A percentile compares a stretch with the other conserved stretches of the same genome.
These are phyloP conservation scores for Tetrahymena thermophila DNA, from an alignment of 73 alveolate species.

Conservation along the genomic window DNA sequence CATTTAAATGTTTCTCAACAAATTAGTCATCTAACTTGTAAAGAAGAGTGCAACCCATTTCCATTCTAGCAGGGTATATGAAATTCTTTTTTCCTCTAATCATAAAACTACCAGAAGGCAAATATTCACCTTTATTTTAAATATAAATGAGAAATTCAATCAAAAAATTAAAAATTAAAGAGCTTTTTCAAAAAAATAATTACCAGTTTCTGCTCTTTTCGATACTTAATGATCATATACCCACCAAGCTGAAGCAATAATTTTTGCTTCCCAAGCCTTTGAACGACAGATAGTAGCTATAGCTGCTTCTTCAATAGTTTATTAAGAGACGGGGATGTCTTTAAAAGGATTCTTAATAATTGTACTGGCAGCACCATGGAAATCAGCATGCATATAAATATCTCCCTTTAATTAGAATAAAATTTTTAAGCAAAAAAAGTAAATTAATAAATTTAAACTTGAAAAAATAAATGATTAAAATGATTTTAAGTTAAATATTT, in stretches of 20 bases:
- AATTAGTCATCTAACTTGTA: slow-evolving; percentile 69
- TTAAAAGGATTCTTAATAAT: slow-evolving; percentile 71
- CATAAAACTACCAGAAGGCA: slow-evolving; percentile 81
- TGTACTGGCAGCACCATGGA: slow-evolving; percentile 83
- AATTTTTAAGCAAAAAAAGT: no score
- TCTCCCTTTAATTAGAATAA: slow-evolving; percentile 33
- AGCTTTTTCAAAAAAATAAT: neutral
- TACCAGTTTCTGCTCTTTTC: slow-evolving; percentile 76
- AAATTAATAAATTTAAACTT: no score
- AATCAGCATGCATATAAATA: slow-evolving; percentile 80
- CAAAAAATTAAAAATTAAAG: neutral
- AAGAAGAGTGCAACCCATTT: slow-evolving; percentile 73
- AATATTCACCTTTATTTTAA: slow-evolving; percentile 38
- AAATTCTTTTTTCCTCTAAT: slow-evolving; percentile 85
- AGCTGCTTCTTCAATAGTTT: slow-evolving; percentile 80
- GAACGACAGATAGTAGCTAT: slow-evolving; percentile 61
- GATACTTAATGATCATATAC: slow-evolving; percentile 78
- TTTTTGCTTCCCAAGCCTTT: slow-evolving; percentile 79
- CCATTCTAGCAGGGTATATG: slow-evolving; percentile 72
- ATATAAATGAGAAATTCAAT: neutral
- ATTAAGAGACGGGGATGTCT: slow-evolving; percentile 49
- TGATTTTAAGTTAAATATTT: no score
- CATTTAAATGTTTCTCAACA: slow-evolving; percentile 62
- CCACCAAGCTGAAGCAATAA: slow-evolving; percentile 80
- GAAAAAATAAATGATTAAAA: neutral